Evolutionary conservation across 1,284 basidiomycete species (phyloP).

Genomic region (Pseudozyma thailandica): DNA sequence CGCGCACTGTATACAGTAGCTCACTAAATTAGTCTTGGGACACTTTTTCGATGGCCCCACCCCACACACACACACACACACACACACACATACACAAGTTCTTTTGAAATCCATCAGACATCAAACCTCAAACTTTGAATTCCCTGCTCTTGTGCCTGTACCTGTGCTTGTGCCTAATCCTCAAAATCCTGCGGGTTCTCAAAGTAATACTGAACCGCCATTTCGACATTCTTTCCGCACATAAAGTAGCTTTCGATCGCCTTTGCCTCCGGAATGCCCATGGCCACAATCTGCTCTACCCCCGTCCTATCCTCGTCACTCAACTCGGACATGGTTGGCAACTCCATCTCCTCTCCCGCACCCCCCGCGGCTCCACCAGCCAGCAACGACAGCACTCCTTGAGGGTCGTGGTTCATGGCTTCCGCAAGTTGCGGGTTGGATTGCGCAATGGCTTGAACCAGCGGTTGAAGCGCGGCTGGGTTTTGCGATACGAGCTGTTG

Average conservation of each 20-base stretch:
- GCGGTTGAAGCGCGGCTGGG: slow-evolving; percentile 64
- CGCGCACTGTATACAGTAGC: slow-evolving; percentile 2
- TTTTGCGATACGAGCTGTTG: slow-evolving; percentile 64
- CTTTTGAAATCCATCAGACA: no score
- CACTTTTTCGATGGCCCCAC: no score
- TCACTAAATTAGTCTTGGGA: no score
- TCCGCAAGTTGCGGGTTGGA: slow-evolving; percentile 65
- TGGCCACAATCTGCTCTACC: slow-evolving; percentile 64
- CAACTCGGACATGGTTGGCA: slow-evolving; percentile 58
- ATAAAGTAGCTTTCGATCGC: slow-evolving; percentile 66
- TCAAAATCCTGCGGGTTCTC: slow-evolving; percentile 61
- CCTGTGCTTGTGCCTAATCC: slow-evolving; percentile 29
- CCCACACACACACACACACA: no score
- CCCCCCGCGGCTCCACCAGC: slow-evolving; percentile 52
- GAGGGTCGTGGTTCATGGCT: slow-evolving; percentile 63
- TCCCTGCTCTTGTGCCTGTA: no score
- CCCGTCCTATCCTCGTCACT: slow-evolving; percentile 53
- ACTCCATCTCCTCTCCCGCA: slow-evolving; percentile 57
- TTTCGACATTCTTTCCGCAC: slow-evolving; percentile 67
- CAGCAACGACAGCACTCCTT: slow-evolving; percentile 63
- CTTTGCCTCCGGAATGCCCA: slow-evolving; percentile 65
- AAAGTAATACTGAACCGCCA: slow-evolving; percentile 68
- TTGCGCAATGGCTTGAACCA: slow-evolving; percentile 66
- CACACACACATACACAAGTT: no score
- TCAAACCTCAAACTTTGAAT: no score